Base-by-base conservation (phyloP, 768 basidiomycete genomes). In the Psilocybe tampanensis region DNA sequence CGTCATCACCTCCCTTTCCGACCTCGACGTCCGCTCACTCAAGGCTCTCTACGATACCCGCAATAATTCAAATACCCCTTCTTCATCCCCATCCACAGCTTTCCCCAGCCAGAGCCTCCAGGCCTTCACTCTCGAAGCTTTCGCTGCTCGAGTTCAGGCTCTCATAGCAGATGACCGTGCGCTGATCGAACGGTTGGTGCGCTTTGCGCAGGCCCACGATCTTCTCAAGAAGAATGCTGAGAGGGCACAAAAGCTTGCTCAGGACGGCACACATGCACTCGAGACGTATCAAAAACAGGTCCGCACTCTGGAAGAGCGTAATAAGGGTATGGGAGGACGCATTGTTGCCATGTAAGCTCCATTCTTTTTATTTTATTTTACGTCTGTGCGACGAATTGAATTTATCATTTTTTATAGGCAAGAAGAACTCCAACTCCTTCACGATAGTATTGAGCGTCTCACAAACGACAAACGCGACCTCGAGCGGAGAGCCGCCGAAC, bases 241-340 rank as follows among this genome's bases (percentile, higher is more conserved):
- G 66, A 80, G 93, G 47, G 94, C 93, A 19, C 90, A 95, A 78
- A 94, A 93, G 72, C 80, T 96, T 24, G 91, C 92, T 3, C 87
- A 89, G 69, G 94, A 95, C 49, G 90, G 89, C 39, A 86, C 84
- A 57, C 70, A 67, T 18, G 92, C 89, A 22, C 73, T 97, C 41
- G 92, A 94, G 76, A 94, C 89, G 17, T 96, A 97, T 66, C 92
- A 96, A 76, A 89, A 87, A 72, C 94, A 96, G 67, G 88, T 95
- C 3, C 80, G 82, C 65, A 83, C 80, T 21, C 76, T 96, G 55
- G 92, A 95, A 65, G 90, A 92, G 64, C 80, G 90, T 54, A 86
- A 92, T 62, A 69, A 80, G 61, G 60, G 69, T 8, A 68, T 87
- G 54, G 76, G 78, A 32, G 67, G 77, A 21, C 80, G 80, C 66